Percentiles rank a stretch among this genome's conserved stretches.
Conservation (phyloP, 768 basidiomycete species). For the Trametes elegans region DNA sequence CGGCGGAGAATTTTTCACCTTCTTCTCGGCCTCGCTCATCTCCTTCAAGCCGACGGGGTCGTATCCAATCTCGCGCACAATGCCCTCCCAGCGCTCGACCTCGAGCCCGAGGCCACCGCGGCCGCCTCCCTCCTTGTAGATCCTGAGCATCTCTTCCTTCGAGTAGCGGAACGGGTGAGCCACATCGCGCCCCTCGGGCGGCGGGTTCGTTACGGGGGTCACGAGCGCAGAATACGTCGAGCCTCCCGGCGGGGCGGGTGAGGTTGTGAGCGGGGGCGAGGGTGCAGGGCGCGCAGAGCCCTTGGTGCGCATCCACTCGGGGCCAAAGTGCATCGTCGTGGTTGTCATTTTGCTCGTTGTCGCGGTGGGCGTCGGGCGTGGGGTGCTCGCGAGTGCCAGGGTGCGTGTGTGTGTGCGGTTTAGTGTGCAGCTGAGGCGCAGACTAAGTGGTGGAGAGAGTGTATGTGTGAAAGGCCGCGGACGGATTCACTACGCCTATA, state of each 20-base stretch:
- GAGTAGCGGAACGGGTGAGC: conserved; percentile 83
- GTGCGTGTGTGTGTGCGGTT: no score
- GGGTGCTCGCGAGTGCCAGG: conserved; percentile 3
- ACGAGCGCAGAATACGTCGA: conserved; percentile 74
- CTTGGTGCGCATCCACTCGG: conserved; percentile 90
- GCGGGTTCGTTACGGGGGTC: conserved; percentile 48
- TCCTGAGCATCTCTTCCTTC: conserved; percentile 79
- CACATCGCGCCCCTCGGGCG: conserved; percentile 58
- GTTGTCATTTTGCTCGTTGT: conserved; percentile 44
- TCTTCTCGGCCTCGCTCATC: conserved; percentile 81
- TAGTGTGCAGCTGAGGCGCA: conserved; percentile 14
- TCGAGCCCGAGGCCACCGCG: conserved; percentile 76
- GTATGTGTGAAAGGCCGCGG: conserved; percentile 20
- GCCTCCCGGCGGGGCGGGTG: conserved; percentile 44
- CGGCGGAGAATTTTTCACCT: conserved; percentile 48
- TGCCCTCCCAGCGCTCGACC: conserved; percentile 87
- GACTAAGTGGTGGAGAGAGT: conserved; percentile 9
- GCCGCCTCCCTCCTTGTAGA: conserved; percentile 78
- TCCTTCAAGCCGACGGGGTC: conserved; percentile 80
- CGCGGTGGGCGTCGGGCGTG: conserved; percentile 8
- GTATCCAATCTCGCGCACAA: conserved; percentile 70
- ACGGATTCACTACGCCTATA: conserved; percentile 9
- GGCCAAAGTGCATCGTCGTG: conserved; percentile 85
- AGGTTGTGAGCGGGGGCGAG: conserved; percentile 47
- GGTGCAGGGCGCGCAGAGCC: conserved; percentile 53